Evolutionary conservation across 2,329 filamentous ascomycete genomes (phyloP).

Genomic region (Zalaria obscura): DNA sequence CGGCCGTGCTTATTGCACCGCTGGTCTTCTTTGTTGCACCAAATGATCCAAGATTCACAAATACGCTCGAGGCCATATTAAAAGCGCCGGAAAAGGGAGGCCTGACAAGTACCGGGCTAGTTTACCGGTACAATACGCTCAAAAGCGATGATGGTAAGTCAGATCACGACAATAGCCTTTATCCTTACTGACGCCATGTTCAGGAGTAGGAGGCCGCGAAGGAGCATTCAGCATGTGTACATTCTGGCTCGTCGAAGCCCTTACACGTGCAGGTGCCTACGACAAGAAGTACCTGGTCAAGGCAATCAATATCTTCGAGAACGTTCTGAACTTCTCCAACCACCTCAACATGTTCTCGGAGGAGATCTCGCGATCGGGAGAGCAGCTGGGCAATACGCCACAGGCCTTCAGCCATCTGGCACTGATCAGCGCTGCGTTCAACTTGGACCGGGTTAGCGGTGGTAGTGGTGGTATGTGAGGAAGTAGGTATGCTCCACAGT

Average conservation of each 20-base stretch:
- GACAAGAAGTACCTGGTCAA: conserved; percentile 47
- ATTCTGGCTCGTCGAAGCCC: conserved; percentile 68
- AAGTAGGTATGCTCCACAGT: neutral
- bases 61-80: conserved; percentile 58
- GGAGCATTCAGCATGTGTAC: conserved; percentile 73
- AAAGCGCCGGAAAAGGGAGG: conserved; percentile 61
- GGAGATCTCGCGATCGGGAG: conserved; percentile 59
- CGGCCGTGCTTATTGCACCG: conserved; percentile 61
- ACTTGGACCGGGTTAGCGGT: conserved; percentile 41
- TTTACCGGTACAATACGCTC: conserved; percentile 60
- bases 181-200: neutral
- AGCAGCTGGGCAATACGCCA: conserved; percentile 67
- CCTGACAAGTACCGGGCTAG: conserved; percentile 53
- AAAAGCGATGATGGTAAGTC: conserved; percentile 52
- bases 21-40: conserved; percentile 69
- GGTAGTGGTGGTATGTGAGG: neutral
- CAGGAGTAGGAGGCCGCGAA: conserved; percentile 59
- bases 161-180: too few species aligned
- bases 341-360: conserved; percentile 68
- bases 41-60: conserved; percentile 61
- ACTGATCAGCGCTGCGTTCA: conserved; percentile 64
- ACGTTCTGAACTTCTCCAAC: conserved; percentile 63
- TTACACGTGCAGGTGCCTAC: conserved; percentile 46
- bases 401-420: conserved; percentile 68
- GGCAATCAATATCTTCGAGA: conserved; percentile 59